Percentiles rank a stretch among this genome's conserved stretches.
phyloP scores from a whole-genome alignment of 768 basidiomycete species.

The Tulasnella sp. region DNA sequence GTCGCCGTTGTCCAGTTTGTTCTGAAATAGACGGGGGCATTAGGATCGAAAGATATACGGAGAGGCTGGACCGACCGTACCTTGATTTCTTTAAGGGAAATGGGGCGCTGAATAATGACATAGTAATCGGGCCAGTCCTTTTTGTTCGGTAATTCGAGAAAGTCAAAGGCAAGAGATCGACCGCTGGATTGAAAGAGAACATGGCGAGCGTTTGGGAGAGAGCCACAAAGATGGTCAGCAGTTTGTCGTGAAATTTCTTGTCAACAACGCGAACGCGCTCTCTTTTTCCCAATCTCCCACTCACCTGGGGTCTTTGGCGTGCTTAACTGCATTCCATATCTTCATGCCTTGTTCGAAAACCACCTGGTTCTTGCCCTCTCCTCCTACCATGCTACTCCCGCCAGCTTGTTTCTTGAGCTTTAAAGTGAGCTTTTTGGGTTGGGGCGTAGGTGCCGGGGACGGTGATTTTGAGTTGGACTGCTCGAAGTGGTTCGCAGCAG shows the following conservation, averaged over 20 bases:
- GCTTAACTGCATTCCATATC: constrained; percentile 75
- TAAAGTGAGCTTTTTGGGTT: constrained; percentile 22
- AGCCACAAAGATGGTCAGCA: neutral
- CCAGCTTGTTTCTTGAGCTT: constrained; percentile 21
- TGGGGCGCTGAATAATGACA: constrained; percentile 68
- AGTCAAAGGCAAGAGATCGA: constrained; percentile 31
- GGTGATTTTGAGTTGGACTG: constrained; percentile 23
- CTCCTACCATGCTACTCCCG: neutral
- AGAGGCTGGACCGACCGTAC: constrained; percentile 33
- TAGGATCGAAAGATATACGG: neutral
- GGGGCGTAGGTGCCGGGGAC: constrained; percentile 14
- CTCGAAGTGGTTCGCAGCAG: constrained; percentile 4
- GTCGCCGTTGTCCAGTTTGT: constrained; percentile 55
- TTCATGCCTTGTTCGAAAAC: constrained; percentile 40
- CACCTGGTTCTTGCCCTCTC: neutral
- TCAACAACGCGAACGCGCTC: constrained; percentile 24
- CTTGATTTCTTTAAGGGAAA: constrained; percentile 86
- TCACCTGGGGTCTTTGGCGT: constrained; percentile 84
- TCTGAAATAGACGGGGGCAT: constrained; percentile 35
- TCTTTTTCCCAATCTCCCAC: constrained; percentile 39
- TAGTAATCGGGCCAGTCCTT: constrained; percentile 69
- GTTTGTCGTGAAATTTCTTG: neutral
- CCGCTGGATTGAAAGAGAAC: constrained; percentile 23
- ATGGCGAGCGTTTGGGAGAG: constrained; percentile 3
- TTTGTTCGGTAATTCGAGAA: constrained; percentile 33